phyloP scores from a whole-genome alignment of 352 stramenopile species.

The Phytophthora colocasiae region DNA sequence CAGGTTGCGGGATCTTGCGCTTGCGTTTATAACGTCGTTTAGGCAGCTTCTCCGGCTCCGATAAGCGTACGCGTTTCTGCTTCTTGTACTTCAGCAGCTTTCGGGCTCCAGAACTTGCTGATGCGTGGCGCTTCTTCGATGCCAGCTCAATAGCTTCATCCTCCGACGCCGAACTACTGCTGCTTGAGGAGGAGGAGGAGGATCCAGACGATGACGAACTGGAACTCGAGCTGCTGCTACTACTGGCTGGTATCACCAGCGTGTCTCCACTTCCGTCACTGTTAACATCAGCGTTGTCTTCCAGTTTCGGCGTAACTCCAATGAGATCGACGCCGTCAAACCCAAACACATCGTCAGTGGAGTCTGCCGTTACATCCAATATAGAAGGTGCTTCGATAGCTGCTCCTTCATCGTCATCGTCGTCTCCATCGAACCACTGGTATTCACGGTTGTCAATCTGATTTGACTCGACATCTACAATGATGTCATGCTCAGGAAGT shows the following conservation, averaged over 20 bases:
- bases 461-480: constrained; percentile 16
- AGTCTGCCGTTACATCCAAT: constrained; percentile 22
- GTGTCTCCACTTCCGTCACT: constrained; percentile 42
- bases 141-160: constrained; percentile 4
- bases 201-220: constrained; percentile 30
- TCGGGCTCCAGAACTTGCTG: constrained; percentile 14
- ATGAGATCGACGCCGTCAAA: constrained; percentile 22
- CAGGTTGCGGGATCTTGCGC: constrained; percentile 28
- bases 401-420: constrained; percentile 31
- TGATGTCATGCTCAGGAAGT: constrained; percentile 21
- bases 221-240: constrained; percentile 31
- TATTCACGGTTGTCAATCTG: constrained; percentile 25
- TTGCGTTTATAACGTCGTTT: constrained; percentile 23
- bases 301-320: constrained; percentile 1
- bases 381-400: constrained; percentile 20
- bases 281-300: constrained; percentile 14
- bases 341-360: constrained; percentile 40
- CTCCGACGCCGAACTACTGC: constrained; percentile 39
- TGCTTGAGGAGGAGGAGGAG: constrained; percentile 27
- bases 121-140: constrained; percentile 24
- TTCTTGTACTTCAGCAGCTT: constrained; percentile 39
- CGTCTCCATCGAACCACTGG: constrained; percentile 52
- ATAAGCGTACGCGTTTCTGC: constrained; percentile 21
- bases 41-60: constrained; percentile 4
- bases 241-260: constrained; percentile 30